Evolutionary conservation across 495 filamentous ascomycete genomes (phyloP).

Genomic region (Penicillium desertorum): DNA sequence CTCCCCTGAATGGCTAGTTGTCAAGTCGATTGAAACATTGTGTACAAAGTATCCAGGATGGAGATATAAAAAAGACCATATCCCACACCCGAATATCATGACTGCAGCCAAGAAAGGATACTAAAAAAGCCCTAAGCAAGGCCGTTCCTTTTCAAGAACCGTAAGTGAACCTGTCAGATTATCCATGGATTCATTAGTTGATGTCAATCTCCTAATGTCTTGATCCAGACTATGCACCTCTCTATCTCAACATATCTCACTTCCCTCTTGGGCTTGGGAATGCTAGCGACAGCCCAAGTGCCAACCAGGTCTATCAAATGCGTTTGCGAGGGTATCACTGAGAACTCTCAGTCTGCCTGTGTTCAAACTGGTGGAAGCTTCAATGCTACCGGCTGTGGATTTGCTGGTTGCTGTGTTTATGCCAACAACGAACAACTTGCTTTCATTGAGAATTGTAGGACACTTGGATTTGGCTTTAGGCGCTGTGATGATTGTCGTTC

Average conservation of each 20-base stretch:
- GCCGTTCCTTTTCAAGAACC: not conserved
- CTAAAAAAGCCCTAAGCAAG: not conserved
- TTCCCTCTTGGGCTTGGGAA: constrained; percentile 1
- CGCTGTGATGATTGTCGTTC: constrained; percentile 22
- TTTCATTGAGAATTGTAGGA: constrained; percentile 16
- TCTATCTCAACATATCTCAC: not conserved
- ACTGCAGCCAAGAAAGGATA: not conserved
- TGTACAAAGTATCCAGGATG: not conserved
- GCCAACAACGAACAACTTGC: constrained; percentile 10
- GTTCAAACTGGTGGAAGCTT: constrained; percentile 3
- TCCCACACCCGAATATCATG: not conserved
- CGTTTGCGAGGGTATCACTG: not conserved
- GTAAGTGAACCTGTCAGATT: not conserved
- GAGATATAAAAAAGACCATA: not conserved
- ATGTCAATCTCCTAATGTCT: not conserved
- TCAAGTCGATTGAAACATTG: not conserved
- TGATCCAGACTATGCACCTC: constrained; percentile 2
- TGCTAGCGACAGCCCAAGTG: not conserved
- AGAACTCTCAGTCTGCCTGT: constrained; percentile 1
- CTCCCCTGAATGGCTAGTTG: not conserved
- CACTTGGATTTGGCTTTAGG: constrained; percentile 20
- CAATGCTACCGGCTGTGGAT: constrained; percentile 19
- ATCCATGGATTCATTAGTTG: not conserved
- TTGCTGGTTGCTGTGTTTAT: constrained; percentile 23
- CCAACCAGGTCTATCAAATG: constrained; percentile 4